These are phyloP conservation scores for Liriodendron chinense DNA, from an alignment of 164 flowering plant genomes.

Conservation along the genomic window DNA sequence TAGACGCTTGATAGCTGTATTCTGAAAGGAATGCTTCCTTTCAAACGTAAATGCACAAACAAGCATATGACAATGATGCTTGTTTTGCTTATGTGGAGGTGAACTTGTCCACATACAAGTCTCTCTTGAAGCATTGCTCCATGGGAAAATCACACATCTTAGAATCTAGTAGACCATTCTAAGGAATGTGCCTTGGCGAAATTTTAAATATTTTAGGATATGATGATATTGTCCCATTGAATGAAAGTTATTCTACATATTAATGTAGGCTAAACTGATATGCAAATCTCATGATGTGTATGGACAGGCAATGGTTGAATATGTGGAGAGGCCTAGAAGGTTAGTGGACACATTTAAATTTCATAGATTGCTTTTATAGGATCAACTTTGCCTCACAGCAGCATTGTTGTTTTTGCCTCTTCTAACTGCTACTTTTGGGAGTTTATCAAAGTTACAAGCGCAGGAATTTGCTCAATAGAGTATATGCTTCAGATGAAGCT, in stretches of 20 bases:
- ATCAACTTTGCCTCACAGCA: neutral
- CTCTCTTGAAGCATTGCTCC: neutral
- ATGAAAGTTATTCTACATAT: no score
- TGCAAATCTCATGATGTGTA: neutral
- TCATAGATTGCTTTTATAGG: neutral
- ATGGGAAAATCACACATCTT: neutral
- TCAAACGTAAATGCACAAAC: no score
- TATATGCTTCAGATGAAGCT: slow-evolving; percentile 42
- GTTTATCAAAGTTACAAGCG: neutral
- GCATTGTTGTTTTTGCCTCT: neutral
- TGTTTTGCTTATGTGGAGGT: neutral
- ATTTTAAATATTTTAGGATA: neutral
- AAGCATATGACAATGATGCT: neutral
- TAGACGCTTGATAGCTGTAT: no score
- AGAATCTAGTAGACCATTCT: no score
- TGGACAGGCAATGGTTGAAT: slow-evolving; percentile 16
- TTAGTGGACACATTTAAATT: neutral
- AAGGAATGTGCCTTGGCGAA: no score
- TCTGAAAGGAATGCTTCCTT: no score
- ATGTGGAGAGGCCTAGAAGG: slow-evolving; percentile 23
- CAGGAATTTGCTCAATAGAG: slow-evolving; percentile 35
- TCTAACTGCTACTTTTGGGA: neutral
- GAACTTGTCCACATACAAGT: neutral
- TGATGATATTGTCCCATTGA: neutral
- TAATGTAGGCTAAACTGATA: neutral